Evolutionary conservation across 129 eudicot species (phyloP), one percentile per base, ranked within the genome.

Genomic region (Chrysanthemum lavandulifolium): DNA sequence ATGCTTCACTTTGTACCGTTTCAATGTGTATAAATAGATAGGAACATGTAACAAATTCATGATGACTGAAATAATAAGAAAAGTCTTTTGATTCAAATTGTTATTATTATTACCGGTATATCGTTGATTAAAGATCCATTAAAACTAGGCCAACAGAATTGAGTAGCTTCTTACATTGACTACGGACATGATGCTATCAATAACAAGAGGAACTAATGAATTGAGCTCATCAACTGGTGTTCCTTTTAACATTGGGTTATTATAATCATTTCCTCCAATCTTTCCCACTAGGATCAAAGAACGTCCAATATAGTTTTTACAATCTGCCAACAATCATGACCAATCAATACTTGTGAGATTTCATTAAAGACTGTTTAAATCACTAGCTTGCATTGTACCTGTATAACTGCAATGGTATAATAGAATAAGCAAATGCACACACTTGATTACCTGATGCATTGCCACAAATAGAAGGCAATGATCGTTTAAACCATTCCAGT

Each of bases 241-340:
- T 56, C 89, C 89, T 6, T 40, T 2, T 40, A 7, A 36, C 29
- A 89, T 18, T 21, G 88, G 76, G 53, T 74, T 59, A 60, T 80
- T 82, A 79, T 80, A 86, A 74, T 89, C 96, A 63, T 86, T 86
- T 62, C 92, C 92, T 33, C 96, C 96, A 13, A 89, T 84, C 63
- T 84, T 90, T 75, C 96, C 96, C 77, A 90, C 54, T 15, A 90
- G 62, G 48, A 90, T 50, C 59, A 90, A 69, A 29, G 88, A 76
- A 10, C 72, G 76, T 53, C 55, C 21, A 23, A 86, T 76, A 56
- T 80, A 71, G 8, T 76, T 63, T 33, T 55, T 70, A 72, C 87
- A 71, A 67, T 84, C 96, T 85, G 83, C n/a, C n/a, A n/a, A n/a
- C n/a, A n/a, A n/a, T n/a, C n/a, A n/a, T n/a, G n/a, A n/a, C 62